These are phyloP conservation scores for Monotropa hypopitys DNA, from an alignment of 179 eudicot species.

Conservation along the genomic window DNA sequence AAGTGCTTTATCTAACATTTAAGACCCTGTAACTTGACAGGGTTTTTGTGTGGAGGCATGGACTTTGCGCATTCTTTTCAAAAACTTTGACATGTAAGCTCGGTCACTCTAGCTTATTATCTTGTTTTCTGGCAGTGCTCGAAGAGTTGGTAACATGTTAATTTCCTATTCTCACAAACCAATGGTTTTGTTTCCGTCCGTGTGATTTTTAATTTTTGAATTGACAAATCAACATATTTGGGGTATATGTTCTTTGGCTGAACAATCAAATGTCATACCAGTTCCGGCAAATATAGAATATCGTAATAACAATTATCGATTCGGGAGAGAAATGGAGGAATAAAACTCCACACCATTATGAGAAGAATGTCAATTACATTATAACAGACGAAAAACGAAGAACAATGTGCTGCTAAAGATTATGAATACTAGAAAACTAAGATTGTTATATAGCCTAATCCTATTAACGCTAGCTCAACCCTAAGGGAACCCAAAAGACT, in stretches of 20 bases:
- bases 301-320: not conserved
- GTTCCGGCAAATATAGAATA: not conserved
- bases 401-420: not conserved
- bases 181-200: not conserved
- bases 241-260: not conserved
- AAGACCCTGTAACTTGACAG: slow-evolving; percentile 37
- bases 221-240: not conserved
- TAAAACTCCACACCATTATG: not conserved
- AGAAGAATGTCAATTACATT: not conserved
- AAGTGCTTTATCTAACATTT: slow-evolving; percentile 3
- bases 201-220: not conserved
- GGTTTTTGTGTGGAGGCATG: slow-evolving; percentile 98
- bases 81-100: slow-evolving; percentile 91
- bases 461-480: not conserved
- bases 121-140: not conserved
- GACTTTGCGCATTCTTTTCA: slow-evolving; percentile 84
- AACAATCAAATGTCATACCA: not conserved
- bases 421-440: not conserved
- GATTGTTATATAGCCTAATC: not conserved
- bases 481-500: not conserved
- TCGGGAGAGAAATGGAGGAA: not conserved
- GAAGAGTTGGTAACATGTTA: not conserved
- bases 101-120: not conserved
- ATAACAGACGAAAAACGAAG: not conserved
- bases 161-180: not conserved